Percentiles rank a stretch among this genome's conserved stretches.
phyloP scores from a whole-genome alignment of 257 asterid genomes.

The Solanum sejunctum region DNA sequence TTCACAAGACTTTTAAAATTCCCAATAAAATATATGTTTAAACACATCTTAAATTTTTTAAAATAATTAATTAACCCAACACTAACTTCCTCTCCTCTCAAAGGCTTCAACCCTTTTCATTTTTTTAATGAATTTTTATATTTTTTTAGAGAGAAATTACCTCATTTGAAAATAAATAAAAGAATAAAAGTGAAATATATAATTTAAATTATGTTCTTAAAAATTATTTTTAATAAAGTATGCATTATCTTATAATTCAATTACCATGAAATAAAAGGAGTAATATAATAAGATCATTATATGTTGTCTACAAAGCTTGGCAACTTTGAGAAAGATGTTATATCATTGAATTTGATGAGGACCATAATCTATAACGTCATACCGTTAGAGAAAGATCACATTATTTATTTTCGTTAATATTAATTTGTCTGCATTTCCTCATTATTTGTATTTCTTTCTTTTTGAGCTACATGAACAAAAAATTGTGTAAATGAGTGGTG shows the following conservation, averaged over 20 bases:
- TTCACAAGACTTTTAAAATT: background rate
- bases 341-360: background rate
- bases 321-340: background rate
- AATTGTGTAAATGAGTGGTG: too few species aligned
- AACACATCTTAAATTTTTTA: too few species aligned
- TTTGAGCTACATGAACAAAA: too few species aligned
- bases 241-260: too few species aligned
- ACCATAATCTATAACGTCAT: background rate
- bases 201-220: too few species aligned
- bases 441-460: background rate
- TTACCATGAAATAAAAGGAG: too few species aligned
- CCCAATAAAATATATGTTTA: background rate
- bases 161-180: too few species aligned
- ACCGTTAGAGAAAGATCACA: background rate
- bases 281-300: background rate
- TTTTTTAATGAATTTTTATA: background rate
- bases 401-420: background rate
- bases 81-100: background rate
- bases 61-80: too few species aligned
- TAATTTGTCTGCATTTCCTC: background rate
- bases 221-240: too few species aligned
- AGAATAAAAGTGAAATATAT: too few species aligned
- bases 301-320: background rate
- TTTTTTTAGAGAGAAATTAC: too few species aligned
- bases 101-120: background rate